Base-by-base conservation (phyloP, 2,329 filamentous ascomycete genomes). In the Scedosporium apiospermum region DNA sequence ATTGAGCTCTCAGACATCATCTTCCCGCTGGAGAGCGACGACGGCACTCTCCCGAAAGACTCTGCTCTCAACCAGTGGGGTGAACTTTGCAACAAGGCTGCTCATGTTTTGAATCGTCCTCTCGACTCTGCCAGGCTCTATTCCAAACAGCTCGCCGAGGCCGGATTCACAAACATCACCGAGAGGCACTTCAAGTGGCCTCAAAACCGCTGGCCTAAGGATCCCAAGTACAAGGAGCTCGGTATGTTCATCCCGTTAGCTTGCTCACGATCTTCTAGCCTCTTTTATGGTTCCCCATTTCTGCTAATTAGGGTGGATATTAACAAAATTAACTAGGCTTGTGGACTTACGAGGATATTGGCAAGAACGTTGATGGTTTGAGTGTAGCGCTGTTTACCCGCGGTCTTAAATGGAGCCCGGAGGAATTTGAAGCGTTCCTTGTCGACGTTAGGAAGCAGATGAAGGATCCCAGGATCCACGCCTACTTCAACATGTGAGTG, bases 101-200 rank as follows among this genome's bases (percentile, higher is more conserved):
- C 74, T 1, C 71, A 69, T 18, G 65, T 67, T 0, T 72, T 75
- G 23, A 66, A 73, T 21, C 75, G 79, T 4, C 73, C 77, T 1
- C 67, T 77, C 6, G 65, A 73, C 55, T 67, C 76, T 57, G 73
- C 69, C 16, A 72, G 74, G 61, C 16, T 18, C 4, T 75, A 74
- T 59, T 71, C 69, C 58, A 65, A 71, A 49, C 75, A 77, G 62
- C 74, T 85, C 67, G 70, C 72, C 3, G 78, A 80, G 12, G 81
- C 78, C 0, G 84, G 84, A 0, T 86, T 86, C 65, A 71, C 75
- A 55, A 76, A 84, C 62, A 77, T 86, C 0, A 71, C 71, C 0
- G 78, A 83, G 67, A 71, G 75, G 1, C 67, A 79, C 4, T 80
- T 75, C 66, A 80, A 78, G 68, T 78, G 81, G 72, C 82, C 82